Evolutionary conservation across 1,139 yeast species (phyloP).

Genomic region (Protomyces macrosporus): DNA sequence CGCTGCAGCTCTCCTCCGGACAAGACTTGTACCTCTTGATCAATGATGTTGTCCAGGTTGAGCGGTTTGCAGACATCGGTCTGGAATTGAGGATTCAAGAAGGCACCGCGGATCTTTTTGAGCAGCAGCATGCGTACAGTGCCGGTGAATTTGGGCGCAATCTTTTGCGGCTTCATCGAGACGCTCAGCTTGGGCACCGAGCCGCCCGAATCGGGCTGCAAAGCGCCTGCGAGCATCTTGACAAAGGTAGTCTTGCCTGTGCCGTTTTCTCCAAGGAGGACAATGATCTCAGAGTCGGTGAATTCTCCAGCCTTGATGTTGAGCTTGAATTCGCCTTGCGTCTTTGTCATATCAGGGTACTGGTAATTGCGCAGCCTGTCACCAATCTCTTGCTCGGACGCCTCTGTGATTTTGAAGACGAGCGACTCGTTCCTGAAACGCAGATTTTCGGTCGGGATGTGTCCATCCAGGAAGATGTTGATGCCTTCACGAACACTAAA

Average conservation of each 20-base stretch:
- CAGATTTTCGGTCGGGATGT: slow-evolving; percentile 92
- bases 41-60: slow-evolving; percentile 86
- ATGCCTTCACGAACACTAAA: slow-evolving; percentile 97
- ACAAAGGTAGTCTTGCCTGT: slow-evolving; percentile 98
- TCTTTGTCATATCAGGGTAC: slow-evolving; percentile 78
- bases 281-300: slow-evolving; percentile 92
- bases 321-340: slow-evolving; percentile 92
- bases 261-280: slow-evolving; percentile 99
- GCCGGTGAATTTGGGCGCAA: slow-evolving; percentile 97
- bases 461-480: slow-evolving; percentile 95
- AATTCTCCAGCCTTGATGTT: slow-evolving; percentile 79
- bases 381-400: slow-evolving; percentile 67
- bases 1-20: slow-evolving; percentile 99
- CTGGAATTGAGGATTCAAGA: slow-evolving; percentile 95
- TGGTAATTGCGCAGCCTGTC: slow-evolving; percentile 74
- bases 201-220: slow-evolving; percentile 73
- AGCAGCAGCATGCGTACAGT: slow-evolving; percentile 95
- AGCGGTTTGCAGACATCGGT: slow-evolving; percentile 96
- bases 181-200: slow-evolving; percentile 83
- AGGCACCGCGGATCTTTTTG: slow-evolving; percentile 90
- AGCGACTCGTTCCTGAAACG: slow-evolving; percentile 93
- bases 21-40: slow-evolving; percentile 93
- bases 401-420: slow-evolving; percentile 91
- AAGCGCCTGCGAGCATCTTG: slow-evolving; percentile 86
- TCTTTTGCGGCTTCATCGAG: slow-evolving; percentile 97